phyloP scores from a whole-genome alignment of 495 filamentous ascomycete species.

The Tuber umbilicatum region DNA sequence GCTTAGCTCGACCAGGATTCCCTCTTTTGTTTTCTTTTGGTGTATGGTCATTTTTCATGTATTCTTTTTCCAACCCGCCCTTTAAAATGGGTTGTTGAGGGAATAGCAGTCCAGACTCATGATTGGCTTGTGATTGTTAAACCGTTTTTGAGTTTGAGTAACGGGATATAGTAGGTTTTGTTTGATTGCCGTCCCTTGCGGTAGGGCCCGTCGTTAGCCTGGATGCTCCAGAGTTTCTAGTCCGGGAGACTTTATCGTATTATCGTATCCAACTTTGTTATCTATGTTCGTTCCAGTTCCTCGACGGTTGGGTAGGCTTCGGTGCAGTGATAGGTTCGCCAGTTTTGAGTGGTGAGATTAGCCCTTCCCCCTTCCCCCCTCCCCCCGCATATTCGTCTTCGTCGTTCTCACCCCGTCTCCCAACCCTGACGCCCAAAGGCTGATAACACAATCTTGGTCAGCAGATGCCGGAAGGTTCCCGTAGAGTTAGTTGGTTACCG shows the following conservation, averaged over 20 bases:
- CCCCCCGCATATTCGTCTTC: not conserved
- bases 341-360: not conserved
- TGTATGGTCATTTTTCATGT: not conserved
- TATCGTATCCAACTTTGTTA: not conserved
- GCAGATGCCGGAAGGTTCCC: not conserved
- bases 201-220: not conserved
- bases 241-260: not conserved
- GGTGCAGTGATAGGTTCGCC: not conserved
- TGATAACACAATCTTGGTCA: constrained; percentile 1
- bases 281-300: not conserved
- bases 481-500: not conserved
- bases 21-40: not conserved
- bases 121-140: not conserved
- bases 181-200: not conserved
- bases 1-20: not conserved
- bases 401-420: not conserved
- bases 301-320: not conserved
- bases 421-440: not conserved
- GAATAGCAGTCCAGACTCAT: not conserved
- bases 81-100: not conserved
- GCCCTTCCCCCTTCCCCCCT: not conserved
- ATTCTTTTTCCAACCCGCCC: not conserved
- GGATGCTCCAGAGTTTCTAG: not conserved
- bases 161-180: not conserved
- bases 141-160: constrained; percentile 1